A percentile compares a stretch with the other conserved stretches of the same genome.
Evolutionary conservation across 1,139 yeast genomes (phyloP).

Genomic region (Hansenula lynferdii): DNA sequence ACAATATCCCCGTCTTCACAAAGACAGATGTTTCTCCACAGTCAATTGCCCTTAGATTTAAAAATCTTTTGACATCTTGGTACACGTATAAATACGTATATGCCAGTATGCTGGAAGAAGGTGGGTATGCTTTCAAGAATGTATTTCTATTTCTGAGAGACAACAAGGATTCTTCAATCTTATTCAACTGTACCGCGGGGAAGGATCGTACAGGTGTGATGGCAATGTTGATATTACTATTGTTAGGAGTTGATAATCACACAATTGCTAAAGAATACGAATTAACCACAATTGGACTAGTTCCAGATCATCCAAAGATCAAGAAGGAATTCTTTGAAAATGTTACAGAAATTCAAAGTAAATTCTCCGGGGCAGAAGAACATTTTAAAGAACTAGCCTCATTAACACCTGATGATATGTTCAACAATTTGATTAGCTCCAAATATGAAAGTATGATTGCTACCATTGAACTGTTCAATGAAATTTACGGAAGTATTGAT

Average conservation of each 20-base stretch:
- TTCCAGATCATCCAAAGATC: constrained; percentile 41
- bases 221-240: constrained; percentile 58
- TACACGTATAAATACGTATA: constrained; percentile 63
- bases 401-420: constrained; percentile 26
- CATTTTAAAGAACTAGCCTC: constrained; percentile 4
- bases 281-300: constrained; percentile 62
- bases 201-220: constrained; percentile 82
- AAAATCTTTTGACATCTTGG: constrained; percentile 55
- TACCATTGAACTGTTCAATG: constrained; percentile 45
- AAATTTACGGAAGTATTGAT: constrained; percentile 52
- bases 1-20: constrained; percentile 57
- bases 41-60: constrained; percentile 53
- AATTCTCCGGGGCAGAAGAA: constrained; percentile 11
- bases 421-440: constrained; percentile 54
- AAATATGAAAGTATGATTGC: constrained; percentile 71
- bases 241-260: constrained; percentile 62
- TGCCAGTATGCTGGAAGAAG: constrained; percentile 49
- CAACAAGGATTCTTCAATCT: constrained; percentile 42
- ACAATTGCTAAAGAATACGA: constrained; percentile 72
- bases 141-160: constrained; percentile 55
- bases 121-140: constrained; percentile 38
- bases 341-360: constrained; percentile 16
- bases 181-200: constrained; percentile 83
- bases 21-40: constrained; percentile 61
- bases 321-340: constrained; percentile 29